Conservation (phyloP, 306 rosid genomes). For the Arachis hypogaea region DNA sequence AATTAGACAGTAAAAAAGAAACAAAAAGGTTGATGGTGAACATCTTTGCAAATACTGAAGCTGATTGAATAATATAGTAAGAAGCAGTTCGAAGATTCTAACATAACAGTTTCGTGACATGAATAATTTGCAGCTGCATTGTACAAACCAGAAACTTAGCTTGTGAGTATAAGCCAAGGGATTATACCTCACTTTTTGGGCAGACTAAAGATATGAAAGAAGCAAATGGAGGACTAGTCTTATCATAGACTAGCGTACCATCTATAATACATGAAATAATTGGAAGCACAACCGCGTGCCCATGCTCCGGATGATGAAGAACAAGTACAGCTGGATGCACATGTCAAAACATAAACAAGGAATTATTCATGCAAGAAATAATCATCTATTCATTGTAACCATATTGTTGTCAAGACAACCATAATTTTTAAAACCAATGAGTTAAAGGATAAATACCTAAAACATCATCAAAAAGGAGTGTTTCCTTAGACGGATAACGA, state of each 20-base stretch:
- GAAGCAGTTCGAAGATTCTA: background rate
- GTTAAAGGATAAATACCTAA: constrained; percentile 59
- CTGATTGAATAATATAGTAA: constrained; percentile 8
- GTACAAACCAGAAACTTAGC: constrained; percentile 16
- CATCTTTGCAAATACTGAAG: constrained; percentile 15
- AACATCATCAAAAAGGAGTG: constrained; percentile 83
- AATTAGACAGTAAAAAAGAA: constrained; percentile 14
- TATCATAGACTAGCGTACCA: constrained; percentile 72
- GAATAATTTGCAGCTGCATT: background rate
- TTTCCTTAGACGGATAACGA: constrained; percentile 66
- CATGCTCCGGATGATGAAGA: constrained; percentile 92
- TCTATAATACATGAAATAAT: constrained; percentile 82
- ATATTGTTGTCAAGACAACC: constrained; percentile 22
- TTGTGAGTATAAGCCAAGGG: constrained; percentile 13
- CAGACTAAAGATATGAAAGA: constrained; percentile 88
- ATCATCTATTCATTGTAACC: constrained; percentile 7
- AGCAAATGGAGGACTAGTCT: constrained; percentile 73
- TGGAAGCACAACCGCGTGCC: constrained; percentile 86
- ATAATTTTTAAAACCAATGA: constrained; percentile 32
- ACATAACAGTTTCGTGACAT: background rate
- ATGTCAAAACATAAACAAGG: constrained; percentile 33
- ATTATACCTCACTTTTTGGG: constrained; percentile 73
- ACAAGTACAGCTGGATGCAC: constrained; percentile 72
- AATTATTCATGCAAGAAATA: constrained; percentile 38
- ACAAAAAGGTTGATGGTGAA: constrained; percentile 1